Evolutionary conservation across 2,329 filamentous ascomycete species (phyloP).

Genomic region (Exophiala lecanii-corni): DNA sequence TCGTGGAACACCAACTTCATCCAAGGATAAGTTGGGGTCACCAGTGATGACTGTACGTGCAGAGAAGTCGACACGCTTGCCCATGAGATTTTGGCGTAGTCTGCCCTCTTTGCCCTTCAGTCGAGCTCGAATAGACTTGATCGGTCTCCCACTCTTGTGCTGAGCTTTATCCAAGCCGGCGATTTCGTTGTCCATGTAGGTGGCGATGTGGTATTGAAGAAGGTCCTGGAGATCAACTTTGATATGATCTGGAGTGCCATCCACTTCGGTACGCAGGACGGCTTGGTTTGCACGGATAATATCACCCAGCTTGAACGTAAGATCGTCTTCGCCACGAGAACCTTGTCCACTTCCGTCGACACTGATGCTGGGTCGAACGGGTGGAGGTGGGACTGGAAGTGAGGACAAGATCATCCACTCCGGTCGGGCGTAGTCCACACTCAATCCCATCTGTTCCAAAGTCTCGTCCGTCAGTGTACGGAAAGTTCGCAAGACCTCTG

Average conservation of each 20-base stretch:
- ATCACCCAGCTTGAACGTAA: constrained; percentile 98
- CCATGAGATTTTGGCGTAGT: constrained; percentile 97
- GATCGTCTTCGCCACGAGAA: constrained; percentile 92
- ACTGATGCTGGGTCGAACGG: constrained; percentile 93
- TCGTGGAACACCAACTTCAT: constrained; percentile 93
- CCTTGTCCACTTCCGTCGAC: constrained; percentile 92
- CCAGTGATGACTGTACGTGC: constrained; percentile 99
- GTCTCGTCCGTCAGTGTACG: constrained; percentile 77
- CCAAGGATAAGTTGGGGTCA: constrained; percentile 91
- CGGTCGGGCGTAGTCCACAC: constrained; percentile 88
- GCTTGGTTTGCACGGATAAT: constrained; percentile 97
- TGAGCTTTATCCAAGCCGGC: constrained; percentile 89
- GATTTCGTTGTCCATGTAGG: constrained; percentile 99
- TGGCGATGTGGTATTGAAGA: constrained; percentile 95
- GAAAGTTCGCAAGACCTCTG: constrained; percentile 81
- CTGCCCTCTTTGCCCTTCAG: constrained; percentile 99
- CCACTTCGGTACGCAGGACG: constrained; percentile 81
- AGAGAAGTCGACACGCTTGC: constrained; percentile 98
- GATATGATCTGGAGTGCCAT: constrained; percentile 89
- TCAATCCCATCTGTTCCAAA: constrained; percentile 81
- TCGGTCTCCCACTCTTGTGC: constrained; percentile 92
- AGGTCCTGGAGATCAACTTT: constrained; percentile 85
- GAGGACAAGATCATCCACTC: constrained; percentile 99
- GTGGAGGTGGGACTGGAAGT: constrained; percentile 88
- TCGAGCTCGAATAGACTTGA: constrained; percentile 94